phyloP scores from a whole-genome alignment of 306 rosid species.

The Albizia julibrissin region DNA sequence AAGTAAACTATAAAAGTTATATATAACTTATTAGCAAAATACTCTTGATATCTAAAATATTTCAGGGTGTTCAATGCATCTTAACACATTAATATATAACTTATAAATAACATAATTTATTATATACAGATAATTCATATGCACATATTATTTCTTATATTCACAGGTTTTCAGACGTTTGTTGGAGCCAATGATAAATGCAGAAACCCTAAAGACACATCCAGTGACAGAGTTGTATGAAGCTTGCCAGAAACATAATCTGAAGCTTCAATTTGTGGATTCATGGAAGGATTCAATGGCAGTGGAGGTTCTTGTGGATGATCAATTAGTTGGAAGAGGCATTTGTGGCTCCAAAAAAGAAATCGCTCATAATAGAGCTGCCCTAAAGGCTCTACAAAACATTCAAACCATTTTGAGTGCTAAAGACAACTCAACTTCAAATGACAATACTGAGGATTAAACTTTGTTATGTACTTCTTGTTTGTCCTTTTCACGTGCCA shows the following conservation, averaged over 20 bases:
- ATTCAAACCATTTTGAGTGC: conserved; percentile 1
- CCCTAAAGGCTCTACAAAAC: conserved; percentile 57
- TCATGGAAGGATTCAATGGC: conserved; percentile 38
- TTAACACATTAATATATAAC: too few relatives aligned
- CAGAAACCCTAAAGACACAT: conserved; percentile 40
- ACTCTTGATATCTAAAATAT: too few relatives aligned
- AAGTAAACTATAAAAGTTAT: too few relatives aligned
- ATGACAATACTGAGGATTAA: background rate
- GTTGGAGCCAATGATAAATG: conserved; percentile 52
- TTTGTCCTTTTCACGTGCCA: too few relatives aligned
- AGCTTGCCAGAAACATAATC: conserved; percentile 49
- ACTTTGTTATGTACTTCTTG: background rate
- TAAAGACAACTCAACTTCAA: background rate
- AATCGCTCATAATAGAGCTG: conserved; percentile 60
- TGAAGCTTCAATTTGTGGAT: conserved; percentile 42
- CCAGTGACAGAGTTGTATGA: conserved; percentile 54
- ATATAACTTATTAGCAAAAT: too few relatives aligned
- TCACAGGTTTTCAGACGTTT: conserved; percentile 45
- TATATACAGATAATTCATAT: too few relatives aligned
- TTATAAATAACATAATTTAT: too few relatives aligned
- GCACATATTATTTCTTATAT: too few relatives aligned
- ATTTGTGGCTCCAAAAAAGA: conserved; percentile 43
- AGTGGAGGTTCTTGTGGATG: conserved; percentile 39
- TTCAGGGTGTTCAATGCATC: too few relatives aligned
- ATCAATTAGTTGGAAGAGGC: conserved; percentile 43